phyloP scores from a whole-genome alignment of 768 basidiomycete species.

The Agrocybe pediades region DNA sequence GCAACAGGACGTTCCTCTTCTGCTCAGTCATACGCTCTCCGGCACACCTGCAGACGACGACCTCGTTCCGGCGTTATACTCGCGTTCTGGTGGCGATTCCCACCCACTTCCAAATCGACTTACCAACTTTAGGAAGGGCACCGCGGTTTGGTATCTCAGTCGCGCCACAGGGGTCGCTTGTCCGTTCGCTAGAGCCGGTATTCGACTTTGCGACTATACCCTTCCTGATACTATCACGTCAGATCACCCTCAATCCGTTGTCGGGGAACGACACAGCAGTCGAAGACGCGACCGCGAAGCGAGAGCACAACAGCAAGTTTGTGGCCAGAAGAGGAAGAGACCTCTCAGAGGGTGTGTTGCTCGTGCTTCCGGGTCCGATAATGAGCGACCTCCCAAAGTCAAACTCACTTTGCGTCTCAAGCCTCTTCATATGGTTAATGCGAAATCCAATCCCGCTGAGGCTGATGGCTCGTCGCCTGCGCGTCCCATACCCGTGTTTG shows the following conservation, averaged over 20 bases:
- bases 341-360: conserved; percentile 38
- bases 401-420: conserved; percentile 71
- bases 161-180: conserved; percentile 75
- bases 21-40: conserved; percentile 71
- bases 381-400: conserved; percentile 62
- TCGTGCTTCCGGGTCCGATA: conserved; percentile 33
- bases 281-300: conserved; percentile 25
- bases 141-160: conserved; percentile 81
- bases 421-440: conserved; percentile 33
- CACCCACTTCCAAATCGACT: conserved; percentile 44
- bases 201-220: conserved; percentile 68
- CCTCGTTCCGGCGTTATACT: conserved; percentile 70
- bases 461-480: conserved; percentile 27
- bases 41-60: conserved; percentile 76
- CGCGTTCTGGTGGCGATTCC: conserved; percentile 68
- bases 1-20: conserved; percentile 73
- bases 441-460: conserved; percentile 12
- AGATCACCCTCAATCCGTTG: conserved; percentile 27
- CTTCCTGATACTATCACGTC: conserved; percentile 7
- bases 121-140: conserved; percentile 79
- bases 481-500: conserved; percentile 41
- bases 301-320: conserved; percentile 26
- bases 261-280: conserved; percentile 25
- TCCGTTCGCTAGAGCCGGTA: conserved; percentile 75
- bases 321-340: conserved; percentile 47